Conservation (phyloP, 208 protist genomes). For the Herpetomonas samuelpessoai region DNA sequence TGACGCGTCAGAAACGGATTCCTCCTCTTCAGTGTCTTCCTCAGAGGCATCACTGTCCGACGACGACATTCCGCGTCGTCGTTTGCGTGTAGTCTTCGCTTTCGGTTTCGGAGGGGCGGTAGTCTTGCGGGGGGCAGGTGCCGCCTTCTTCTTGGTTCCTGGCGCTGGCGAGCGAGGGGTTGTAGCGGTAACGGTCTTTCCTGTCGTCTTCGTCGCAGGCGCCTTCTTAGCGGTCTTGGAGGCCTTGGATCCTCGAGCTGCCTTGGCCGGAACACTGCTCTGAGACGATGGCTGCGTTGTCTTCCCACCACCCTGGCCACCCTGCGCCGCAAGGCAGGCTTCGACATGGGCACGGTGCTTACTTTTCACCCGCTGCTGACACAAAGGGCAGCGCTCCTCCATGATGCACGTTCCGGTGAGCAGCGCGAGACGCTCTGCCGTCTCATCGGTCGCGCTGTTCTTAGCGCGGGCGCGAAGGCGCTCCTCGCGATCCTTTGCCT, state of each 20-base stretch:
- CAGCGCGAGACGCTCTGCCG: slow-evolving; percentile 38
- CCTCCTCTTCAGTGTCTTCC: slow-evolving; percentile 21
- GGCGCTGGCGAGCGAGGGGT: neutral
- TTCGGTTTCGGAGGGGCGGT: neutral
- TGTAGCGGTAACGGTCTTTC: slow-evolving; percentile 5
- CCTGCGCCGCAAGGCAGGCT: slow-evolving; percentile 24
- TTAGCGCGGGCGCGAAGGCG: slow-evolving; percentile 24
- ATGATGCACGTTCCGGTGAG: slow-evolving; percentile 59
- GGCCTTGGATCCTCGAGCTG: too few species aligned
- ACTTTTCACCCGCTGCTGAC: slow-evolving; percentile 38
- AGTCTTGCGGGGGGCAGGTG: slow-evolving; percentile 10
- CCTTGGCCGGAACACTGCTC: too few species aligned
- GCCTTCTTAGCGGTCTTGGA: too few species aligned
- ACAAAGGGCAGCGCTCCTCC: slow-evolving; percentile 68
- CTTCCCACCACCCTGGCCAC: neutral
- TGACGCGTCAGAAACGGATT: neutral
- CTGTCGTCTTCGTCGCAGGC: neutral
- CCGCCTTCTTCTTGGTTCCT: neutral
- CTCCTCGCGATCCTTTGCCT: slow-evolving; percentile 39
- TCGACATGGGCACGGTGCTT: slow-evolving; percentile 58
- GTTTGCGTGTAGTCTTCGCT: slow-evolving; percentile 8
- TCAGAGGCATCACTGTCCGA: slow-evolving; percentile 21
- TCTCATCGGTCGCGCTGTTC: neutral
- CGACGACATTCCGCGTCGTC: too few species aligned
- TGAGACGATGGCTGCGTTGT: neutral